Base-by-base conservation (phyloP, 345 rosid species). In the Lepidium aucheri region DNA sequence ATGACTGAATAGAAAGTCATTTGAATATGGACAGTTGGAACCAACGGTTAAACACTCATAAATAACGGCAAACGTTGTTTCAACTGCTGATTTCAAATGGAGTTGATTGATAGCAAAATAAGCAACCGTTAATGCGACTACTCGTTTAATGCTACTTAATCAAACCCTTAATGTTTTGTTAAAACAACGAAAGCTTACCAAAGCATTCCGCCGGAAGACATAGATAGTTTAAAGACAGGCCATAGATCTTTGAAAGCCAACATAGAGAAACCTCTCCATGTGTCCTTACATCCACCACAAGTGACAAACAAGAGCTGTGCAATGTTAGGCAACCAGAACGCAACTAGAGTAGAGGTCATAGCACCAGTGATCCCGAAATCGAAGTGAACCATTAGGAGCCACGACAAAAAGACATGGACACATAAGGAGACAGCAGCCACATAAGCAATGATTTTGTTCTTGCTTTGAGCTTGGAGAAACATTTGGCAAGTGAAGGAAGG, bases 381-480 rank as follows among this genome's bases (percentile, higher is more conserved):
- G 66, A 58, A 79, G 36, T 80, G 80, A 44, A 81, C 72, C 17
- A 80, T 78, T 40, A 88, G 66, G 3, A 90, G 83, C 93, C 93
- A 90, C 0, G 93, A 85, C 67, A 88, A 79, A 32, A 78, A 59
- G 13, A 81, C 28, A 57, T 88, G 95, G 58, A 86, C 62, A 0
- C 40, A 39, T 6, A 85, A 43, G 0, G 96, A 53, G 39, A 64
- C 39, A 1, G 85, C 89, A 0, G 89, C 87, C 63, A 75, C 74
- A 76, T 82, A 91, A 0, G 89, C 77, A 67, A 91, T 86, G 17
- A 91, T 81, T 60, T 39, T 55, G 79, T 88, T 91, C 80, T 81
- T 88, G 84, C 91, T 85, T 75, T 88, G 94, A 5, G 93, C 84
- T 75, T 91, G 93, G 24, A 91, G 80, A 67, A 82, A 88, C 86